Base-by-base conservation (phyloP, 345 rosid species). In the Euphorbia lathyris region DNA sequence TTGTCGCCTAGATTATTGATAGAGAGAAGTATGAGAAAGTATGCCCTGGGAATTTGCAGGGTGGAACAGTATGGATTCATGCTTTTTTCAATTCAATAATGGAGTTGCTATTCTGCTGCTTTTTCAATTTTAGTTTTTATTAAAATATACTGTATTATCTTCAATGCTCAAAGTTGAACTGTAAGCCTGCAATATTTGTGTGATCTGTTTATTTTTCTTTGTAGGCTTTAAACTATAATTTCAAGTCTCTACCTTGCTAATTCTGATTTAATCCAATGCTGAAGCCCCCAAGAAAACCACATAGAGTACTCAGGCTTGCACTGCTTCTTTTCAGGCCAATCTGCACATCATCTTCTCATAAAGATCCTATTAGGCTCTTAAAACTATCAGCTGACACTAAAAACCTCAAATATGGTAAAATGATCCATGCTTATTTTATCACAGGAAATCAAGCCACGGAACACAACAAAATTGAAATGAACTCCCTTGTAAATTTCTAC, bases 361-460 rank as follows among this genome's bases (percentile, higher is more conserved):
- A 62, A 8, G 67, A 82, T 51, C 64, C 74, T 7, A 64, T 66
- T 27, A 75, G 79, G 69, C 88, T 90, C 61, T 77, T 88, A 63
- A 84, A 83, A 77, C 2, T 74, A 53, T 85, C 90, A 22, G 87
- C 93, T 19, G 77, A 87, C 57, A 42, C 84, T 22, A 82, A 76
- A 45, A 65, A 74, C 76, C 63, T 86, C 42, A 76, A 74, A 30
- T 9, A 62, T 16, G 90, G 96, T 3, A 81, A 79, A 80, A 74
- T 73, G 42, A 68, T 88, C 67, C 98, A 90, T 50, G 83, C 95
- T 76, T 90, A 83, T 77, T 73, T 84, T 65, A 82, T 85, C 27
- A 50, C 78, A 3, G 71, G 72, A 20, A 74, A 69, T 42, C 78
- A 66, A 63, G 36, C 72, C 3, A 43, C 79, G 45, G 14, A 25